Evolutionary conservation across 2,329 filamentous ascomycete species (phyloP).

Genomic region (Delphinella strobiligena): DNA sequence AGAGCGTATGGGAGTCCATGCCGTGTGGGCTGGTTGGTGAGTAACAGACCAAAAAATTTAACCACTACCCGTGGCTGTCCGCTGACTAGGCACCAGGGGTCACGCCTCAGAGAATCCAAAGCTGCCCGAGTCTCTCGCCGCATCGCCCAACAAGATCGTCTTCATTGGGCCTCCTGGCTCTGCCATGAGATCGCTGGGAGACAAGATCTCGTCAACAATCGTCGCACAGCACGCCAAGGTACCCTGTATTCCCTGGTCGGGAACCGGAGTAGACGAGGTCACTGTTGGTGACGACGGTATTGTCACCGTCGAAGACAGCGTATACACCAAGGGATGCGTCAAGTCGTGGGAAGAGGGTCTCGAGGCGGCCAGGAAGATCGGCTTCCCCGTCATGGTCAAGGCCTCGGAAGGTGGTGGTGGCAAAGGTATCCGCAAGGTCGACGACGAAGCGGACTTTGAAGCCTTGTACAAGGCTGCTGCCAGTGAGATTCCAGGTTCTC

Average conservation of each 20-base stretch:
- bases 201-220: conserved; percentile 99
- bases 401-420: conserved; percentile 98
- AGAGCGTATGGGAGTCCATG: conserved; percentile 96
- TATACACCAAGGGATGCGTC: conserved; percentile 88
- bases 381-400: conserved; percentile 99
- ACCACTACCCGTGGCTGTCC: neutral
- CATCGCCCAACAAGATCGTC: conserved; percentile 95
- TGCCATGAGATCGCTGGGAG: conserved; percentile 95
- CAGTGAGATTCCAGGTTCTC: conserved; percentile 93
- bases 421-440: conserved; percentile 96
- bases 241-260: conserved; percentile 98
- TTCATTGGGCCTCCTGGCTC: conserved; percentile 98
- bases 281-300: conserved; percentile 69
- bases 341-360: conserved; percentile 83
- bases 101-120: conserved; percentile 98
- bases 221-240: conserved; percentile 94
- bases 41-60: conserved; percentile 18
- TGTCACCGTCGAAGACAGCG: conserved; percentile 75
- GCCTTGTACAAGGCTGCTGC: conserved; percentile 88
- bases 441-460: conserved; percentile 72
- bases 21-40: conserved; percentile 97
- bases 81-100: conserved; percentile 47
- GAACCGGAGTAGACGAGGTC: conserved; percentile 77
- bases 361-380: conserved; percentile 73
- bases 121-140: conserved; percentile 87